phyloP scores from a whole-genome alignment of 202 grass and related monocot genomes.

The Musa balbisiana region DNA sequence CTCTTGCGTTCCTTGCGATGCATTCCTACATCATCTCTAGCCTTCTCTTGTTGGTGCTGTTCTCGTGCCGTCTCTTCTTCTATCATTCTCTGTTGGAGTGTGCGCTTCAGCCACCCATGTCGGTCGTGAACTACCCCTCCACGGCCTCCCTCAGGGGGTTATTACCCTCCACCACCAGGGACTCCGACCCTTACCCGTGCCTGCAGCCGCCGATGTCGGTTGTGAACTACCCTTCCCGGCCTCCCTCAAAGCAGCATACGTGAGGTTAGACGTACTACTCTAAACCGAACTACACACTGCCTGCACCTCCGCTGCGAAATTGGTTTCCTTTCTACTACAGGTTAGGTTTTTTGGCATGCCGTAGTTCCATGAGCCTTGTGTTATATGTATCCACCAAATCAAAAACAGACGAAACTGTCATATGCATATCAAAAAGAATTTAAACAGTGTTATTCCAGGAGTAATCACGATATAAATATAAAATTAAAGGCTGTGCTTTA shows the following conservation, averaged over 20 bases:
- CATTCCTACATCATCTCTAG: too few species aligned
- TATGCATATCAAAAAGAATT: too few species aligned
- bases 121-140: slow-evolving; percentile 17
- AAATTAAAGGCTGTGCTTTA: too few species aligned
- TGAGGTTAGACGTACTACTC: background rate
- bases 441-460: too few species aligned
- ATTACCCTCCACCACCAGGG: slow-evolving; percentile 15
- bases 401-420: too few species aligned
- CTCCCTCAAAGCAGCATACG: background rate
- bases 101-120: background rate
- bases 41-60: too few species aligned
- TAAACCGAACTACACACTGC: background rate
- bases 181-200: background rate
- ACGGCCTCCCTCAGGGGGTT: background rate
- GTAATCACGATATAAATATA: too few species aligned
- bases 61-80: background rate
- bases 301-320: background rate
- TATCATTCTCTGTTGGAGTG: background rate
- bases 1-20: too few species aligned
- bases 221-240: slow-evolving; percentile 17
- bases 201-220: background rate
- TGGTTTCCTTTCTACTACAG: background rate
- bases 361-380: too few species aligned
- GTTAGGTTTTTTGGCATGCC: too few species aligned
- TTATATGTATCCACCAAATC: too few species aligned